Conservation (phyloP, 108 stramenopile genomes). For the Discostella stelligeroides region DNA sequence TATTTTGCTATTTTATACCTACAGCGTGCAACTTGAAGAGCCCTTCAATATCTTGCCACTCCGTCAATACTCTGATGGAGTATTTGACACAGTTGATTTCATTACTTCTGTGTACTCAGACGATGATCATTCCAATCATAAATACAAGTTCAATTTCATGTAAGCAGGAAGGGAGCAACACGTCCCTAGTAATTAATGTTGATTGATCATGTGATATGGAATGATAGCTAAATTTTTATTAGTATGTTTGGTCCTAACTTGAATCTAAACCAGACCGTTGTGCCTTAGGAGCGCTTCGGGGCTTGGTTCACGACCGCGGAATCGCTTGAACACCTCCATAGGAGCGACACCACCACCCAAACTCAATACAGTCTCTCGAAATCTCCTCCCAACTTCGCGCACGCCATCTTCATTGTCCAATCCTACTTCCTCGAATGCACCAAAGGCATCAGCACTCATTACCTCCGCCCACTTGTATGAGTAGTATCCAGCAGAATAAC, state of each 20-base stretch:
- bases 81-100: constrained; percentile 39
- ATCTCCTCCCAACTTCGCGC: constrained; percentile 75
- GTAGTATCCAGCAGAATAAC: constrained; percentile 97
- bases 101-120: constrained; percentile 23
- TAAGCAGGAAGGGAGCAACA: too few relatives aligned
- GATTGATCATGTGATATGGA: too few relatives aligned
- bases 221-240: too few relatives aligned
- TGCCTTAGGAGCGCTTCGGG: constrained; percentile 97
- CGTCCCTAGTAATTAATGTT: too few relatives aligned
- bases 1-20: neutral
- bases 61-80: constrained; percentile 54
- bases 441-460: constrained; percentile 97
- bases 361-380: constrained; percentile 94
- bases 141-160: too few relatives aligned
- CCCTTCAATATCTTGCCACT: constrained; percentile 60
- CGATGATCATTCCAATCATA: neutral
- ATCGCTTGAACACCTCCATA: constrained; percentile 91
- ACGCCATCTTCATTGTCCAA: constrained; percentile 95
- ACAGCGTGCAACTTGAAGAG: constrained; percentile 55
- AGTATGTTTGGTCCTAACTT: neutral
- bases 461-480: constrained; percentile 98
- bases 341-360: constrained; percentile 91
- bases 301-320: constrained; percentile 94
- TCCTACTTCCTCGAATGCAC: constrained; percentile 97
- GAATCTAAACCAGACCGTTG: constrained; percentile 86